Base-by-base conservation (phyloP, 2,329 filamentous ascomycete genomes). In the Fusarium compactum region DNA sequence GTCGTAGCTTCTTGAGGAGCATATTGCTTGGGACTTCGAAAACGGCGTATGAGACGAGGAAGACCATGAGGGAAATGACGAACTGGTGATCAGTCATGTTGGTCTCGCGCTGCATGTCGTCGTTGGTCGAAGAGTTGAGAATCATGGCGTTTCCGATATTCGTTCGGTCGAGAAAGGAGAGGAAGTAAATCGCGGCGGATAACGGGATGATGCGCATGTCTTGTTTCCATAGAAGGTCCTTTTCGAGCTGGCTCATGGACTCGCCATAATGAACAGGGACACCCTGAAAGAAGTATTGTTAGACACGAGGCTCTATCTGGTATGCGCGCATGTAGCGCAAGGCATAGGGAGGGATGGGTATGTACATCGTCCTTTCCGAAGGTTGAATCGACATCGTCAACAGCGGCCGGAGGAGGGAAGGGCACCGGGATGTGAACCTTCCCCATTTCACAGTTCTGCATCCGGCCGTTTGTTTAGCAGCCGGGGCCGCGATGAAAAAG, bases 61-160 rank as follows among this genome's bases (percentile, higher is more conserved):
- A 85, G 65, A 91, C 85, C 74, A 86, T 84, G 47, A 92, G 85
- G 9, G 83, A 83, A 45, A 85, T 79, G 73, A 86, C 86, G 79
- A 89, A 93, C 74, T 91, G 83, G 74, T 85, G 82, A 54, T 85
- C 83, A 3, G 86, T 87, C 86, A 92, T 91, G 67, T 83, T 71
- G 3, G 89, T 90, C 74, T 88, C 85, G 20, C 84, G 82, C 38
- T 91, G 84, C 70, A 93, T 85, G 79, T 91, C 89, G 76, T 92
- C 82, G 46, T 83, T 77, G 1, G 85, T 86, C 14, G 86, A 82
- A 22, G 85, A 80, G 75, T 92, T 92, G 66, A 92, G 82, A 27
- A 91, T 87, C 78, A 88, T 89, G 44, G 90, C 89, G 76, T 91
- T 91, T 74, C 89, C 89, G 61, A 92, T 92, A 77, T 92, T 92